These are phyloP conservation scores for Huntiella omanensis DNA, from an alignment of 2,329 filamentous ascomycete genomes.

Conservation along the genomic window DNA sequence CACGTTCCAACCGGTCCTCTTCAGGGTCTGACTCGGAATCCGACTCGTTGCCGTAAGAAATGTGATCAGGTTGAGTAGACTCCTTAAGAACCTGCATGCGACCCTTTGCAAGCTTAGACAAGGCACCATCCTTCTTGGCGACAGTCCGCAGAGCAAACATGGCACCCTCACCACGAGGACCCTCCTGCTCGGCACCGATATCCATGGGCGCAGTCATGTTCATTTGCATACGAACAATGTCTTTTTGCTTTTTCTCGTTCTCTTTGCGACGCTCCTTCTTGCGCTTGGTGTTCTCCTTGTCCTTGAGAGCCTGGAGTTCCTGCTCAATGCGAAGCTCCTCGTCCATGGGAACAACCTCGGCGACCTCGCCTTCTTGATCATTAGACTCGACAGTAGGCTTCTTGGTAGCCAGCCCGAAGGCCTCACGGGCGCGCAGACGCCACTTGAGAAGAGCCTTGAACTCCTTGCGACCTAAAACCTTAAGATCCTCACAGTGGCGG, in stretches of 20 bases:
- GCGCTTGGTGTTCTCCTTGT: conserved; percentile 56
- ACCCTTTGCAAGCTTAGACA: conserved; percentile 42
- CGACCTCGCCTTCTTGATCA: conserved; percentile 45
- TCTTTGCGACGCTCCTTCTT: conserved; percentile 72
- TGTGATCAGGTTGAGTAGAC: conserved; percentile 27
- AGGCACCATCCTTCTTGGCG: conserved; percentile 52
- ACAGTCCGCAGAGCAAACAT: conserved; percentile 76
- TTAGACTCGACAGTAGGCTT: conserved; percentile 28
- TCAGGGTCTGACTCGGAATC: conserved; percentile 57
- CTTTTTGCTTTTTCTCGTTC: conserved; percentile 86
- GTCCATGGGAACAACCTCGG: conserved; percentile 76
- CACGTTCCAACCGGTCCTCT: conserved; percentile 61
- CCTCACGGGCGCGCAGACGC: conserved; percentile 74
- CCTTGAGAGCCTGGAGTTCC: conserved; percentile 64
- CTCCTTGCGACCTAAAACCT: conserved; percentile 81
- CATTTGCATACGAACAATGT: conserved; percentile 91
- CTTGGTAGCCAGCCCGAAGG: conserved; percentile 72
- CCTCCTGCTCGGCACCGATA: conserved; percentile 76
- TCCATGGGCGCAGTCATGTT: conserved; percentile 94
- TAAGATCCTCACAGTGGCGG: conserved; percentile 62
- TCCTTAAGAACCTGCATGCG: conserved; percentile 55
- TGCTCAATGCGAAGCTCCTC: conserved; percentile 83
- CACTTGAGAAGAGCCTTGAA: conserved; percentile 81
- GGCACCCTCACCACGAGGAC: conserved; percentile 57
- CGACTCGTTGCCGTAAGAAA: conserved; percentile 38